Evolutionary conservation across 345 rosid species (phyloP).

Genomic region (Kernera saxatilis): DNA sequence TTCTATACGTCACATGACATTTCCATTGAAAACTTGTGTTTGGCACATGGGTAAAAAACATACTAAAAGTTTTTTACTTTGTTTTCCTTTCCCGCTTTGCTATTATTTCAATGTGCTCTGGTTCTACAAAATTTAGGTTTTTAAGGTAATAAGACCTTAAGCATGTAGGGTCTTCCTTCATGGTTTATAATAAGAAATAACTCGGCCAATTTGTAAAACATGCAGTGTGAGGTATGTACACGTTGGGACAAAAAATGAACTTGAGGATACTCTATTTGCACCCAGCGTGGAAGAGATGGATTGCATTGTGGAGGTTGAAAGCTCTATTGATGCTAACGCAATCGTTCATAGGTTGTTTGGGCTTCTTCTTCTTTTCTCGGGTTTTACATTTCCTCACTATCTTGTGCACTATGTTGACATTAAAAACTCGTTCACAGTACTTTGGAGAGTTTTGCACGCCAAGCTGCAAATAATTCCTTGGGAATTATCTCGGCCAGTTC

Average conservation of each 20-base stretch:
- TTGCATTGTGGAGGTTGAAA: constrained; percentile 78
- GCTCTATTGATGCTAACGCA: constrained; percentile 65
- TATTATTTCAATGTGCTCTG: background rate
- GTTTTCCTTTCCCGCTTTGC: constrained; percentile 3
- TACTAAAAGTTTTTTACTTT: background rate
- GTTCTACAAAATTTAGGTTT: constrained; percentile 3
- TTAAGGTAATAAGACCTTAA: background rate
- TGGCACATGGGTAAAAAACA: constrained; percentile 76
- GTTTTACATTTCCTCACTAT: background rate
- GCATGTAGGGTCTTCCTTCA: background rate
- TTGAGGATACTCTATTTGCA: constrained; percentile 56
- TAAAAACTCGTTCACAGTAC: constrained; percentile 40
- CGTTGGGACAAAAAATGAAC: constrained; percentile 67
- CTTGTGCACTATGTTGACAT: constrained; percentile 32
- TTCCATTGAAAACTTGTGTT: constrained; percentile 65
- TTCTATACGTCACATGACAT: constrained; percentile 84
- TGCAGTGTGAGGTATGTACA: constrained; percentile 66
- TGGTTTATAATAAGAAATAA: background rate
- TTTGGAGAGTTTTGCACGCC: constrained; percentile 52
- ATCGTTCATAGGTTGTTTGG: constrained; percentile 61
- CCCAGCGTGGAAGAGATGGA: constrained; percentile 48
- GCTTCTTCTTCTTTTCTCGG: background rate
- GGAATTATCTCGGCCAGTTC: constrained; percentile 39
- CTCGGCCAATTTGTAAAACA: constrained; percentile 16
- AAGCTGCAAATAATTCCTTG: constrained; percentile 53